Evolutionary conservation across 768 basidiomycete genomes (phyloP).

Genomic region (Trametes cinnabarina): DNA sequence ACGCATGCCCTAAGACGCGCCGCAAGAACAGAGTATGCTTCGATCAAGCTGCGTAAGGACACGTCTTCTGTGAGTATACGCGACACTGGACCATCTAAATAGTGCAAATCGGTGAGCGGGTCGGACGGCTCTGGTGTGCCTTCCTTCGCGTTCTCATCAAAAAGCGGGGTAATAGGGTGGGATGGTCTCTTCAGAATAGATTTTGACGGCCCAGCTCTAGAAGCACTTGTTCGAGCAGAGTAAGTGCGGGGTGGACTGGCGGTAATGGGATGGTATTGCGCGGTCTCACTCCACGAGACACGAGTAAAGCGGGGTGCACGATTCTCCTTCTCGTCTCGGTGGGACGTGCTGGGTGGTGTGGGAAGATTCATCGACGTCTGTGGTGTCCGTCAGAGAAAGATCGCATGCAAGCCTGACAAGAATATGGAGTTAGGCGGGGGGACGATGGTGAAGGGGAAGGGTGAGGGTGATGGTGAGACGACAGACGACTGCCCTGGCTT

Average conservation of each 20-base stretch:
- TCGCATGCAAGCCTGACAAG: background rate
- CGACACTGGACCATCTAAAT: constrained; percentile 63
- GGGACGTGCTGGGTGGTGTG: constrained; percentile 26
- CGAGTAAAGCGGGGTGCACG: constrained; percentile 19
- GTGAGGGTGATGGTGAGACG: constrained; percentile 6
- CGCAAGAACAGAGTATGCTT: constrained; percentile 70
- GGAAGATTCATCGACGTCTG: constrained; percentile 21
- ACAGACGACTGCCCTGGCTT: background rate
- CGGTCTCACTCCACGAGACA: constrained; percentile 21
- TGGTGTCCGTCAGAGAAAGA: background rate
- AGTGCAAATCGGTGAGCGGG: constrained; percentile 60
- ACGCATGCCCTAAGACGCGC: constrained; percentile 56
- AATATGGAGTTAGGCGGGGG: background rate
- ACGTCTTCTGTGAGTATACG: constrained; percentile 52
- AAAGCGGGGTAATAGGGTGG: constrained; percentile 33
- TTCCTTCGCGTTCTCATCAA: constrained; percentile 53
- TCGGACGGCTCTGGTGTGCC: constrained; percentile 75
- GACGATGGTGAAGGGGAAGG: constrained; percentile 1
- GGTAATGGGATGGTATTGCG: constrained; percentile 20
- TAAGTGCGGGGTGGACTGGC: constrained; percentile 13
- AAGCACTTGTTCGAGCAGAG: constrained; percentile 33
- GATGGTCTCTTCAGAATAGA: constrained; percentile 68
- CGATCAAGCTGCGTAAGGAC: constrained; percentile 58
- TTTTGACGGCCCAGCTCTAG: constrained; percentile 47
- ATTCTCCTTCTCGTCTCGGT: constrained; percentile 25